These are phyloP conservation scores for Acanthamoeba healyi DNA, from an alignment of 208 protist genomes.

Conservation along the genomic window DNA sequence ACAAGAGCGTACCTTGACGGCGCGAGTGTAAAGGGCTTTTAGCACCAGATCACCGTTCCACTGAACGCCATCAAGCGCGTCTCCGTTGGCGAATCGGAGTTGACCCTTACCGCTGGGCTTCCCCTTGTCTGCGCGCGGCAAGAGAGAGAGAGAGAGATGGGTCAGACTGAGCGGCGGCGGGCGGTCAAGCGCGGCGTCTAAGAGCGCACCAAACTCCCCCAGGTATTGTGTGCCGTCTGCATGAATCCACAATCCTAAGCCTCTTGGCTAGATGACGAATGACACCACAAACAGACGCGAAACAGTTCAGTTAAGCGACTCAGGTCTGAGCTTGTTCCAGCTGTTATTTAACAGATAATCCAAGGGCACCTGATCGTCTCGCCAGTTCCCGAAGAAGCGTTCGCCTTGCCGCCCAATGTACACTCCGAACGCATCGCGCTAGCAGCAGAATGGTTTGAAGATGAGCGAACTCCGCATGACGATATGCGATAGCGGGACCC, in stretches of 20 bases:
- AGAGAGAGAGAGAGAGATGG: not conserved
- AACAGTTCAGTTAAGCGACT: not conserved
- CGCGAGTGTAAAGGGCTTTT: conserved; percentile 46
- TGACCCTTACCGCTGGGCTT: conserved; percentile 30
- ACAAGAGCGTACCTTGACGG: not conserved
- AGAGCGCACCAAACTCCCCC: conserved; percentile 45
- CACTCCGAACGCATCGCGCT: conserved; percentile 57
- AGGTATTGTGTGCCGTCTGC: conserved; percentile 42
- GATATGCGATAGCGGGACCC: no score
- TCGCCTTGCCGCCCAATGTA: conserved; percentile 48
- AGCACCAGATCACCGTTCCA: conserved; percentile 53
- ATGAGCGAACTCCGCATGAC: no score
- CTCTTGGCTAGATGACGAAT: not conserved
- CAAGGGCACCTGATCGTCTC: conserved; percentile 14
- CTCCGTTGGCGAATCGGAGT: conserved; percentile 41
- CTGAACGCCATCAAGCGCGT: conserved; percentile 1
- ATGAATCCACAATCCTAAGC: conserved; percentile 48
- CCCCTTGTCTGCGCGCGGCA: not conserved
- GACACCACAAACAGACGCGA: no score
- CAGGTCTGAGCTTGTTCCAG: no score
- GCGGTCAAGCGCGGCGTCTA: not conserved
- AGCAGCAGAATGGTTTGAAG: not conserved
- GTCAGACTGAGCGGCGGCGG: not conserved
- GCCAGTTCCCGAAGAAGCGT: conserved; percentile 68
- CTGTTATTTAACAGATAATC: no score